Conservation (phyloP, 169 alveolate genomes). For the Babesia bigemina region DNA sequence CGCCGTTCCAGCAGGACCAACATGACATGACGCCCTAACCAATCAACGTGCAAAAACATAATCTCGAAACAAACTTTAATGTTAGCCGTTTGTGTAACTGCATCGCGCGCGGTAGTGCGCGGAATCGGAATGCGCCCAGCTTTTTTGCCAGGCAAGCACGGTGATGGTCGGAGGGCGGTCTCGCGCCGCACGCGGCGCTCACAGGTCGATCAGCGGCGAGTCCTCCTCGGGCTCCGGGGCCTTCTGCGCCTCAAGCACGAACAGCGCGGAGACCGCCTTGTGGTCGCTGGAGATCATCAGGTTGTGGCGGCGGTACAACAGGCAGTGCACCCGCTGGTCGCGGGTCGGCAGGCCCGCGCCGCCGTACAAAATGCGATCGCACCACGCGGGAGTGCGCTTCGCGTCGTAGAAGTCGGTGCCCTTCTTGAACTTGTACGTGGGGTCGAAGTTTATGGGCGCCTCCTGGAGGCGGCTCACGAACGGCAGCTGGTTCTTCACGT, state of each 20-base stretch:
- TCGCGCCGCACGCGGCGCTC: no score
- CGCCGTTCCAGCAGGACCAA: no score
- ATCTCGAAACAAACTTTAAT: background rate
- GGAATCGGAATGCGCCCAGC: no score
- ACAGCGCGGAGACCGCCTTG: slow-evolving; percentile 80
- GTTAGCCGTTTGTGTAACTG: background rate
- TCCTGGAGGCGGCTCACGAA: slow-evolving; percentile 72
- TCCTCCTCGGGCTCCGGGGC: background rate
- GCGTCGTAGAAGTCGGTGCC: slow-evolving; percentile 85
- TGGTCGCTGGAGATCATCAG: slow-evolving; percentile 79
- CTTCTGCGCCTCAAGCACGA: slow-evolving; percentile 24
- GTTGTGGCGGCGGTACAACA: slow-evolving; percentile 74
- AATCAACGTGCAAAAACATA: background rate
- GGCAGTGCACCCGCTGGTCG: slow-evolving; percentile 8
- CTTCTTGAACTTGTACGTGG: slow-evolving; percentile 89
- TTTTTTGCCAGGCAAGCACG: no score
- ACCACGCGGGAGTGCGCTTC: slow-evolving; percentile 92
- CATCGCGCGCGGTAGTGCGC: background rate
- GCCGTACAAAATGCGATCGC: slow-evolving; percentile 48
- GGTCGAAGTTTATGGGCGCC: slow-evolving; percentile 84
- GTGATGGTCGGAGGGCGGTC: no score
- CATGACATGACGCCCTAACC: background rate
- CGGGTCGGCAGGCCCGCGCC: slow-evolving; percentile 9
- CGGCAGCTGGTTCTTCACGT: slow-evolving; percentile 48
- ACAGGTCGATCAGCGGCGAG: slow-evolving; percentile 19